Conservation (phyloP, 345 rosid genomes). For the Salix dunnii region DNA sequence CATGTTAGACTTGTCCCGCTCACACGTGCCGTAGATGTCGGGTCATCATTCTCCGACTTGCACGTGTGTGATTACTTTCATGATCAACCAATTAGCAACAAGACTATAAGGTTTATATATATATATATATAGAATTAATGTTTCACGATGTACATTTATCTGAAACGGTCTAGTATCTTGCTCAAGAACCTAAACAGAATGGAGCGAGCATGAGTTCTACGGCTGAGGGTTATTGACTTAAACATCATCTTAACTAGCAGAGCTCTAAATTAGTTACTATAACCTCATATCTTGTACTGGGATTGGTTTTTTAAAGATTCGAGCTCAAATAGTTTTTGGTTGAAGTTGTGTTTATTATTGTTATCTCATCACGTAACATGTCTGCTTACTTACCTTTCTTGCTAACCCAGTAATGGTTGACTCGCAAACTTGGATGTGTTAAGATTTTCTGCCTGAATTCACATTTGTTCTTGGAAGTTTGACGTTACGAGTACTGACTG, state of each 20-base stretch:
- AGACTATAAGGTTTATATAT: no score
- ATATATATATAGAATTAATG: no score
- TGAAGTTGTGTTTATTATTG: neutral
- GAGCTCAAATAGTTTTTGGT: neutral
- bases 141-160: neutral
- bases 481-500: neutral
- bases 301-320: neutral
- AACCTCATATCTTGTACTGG: neutral
- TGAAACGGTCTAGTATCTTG: neutral
- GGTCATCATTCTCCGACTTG: neutral
- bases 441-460: neutral
- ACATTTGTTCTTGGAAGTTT: neutral
- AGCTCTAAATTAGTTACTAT: neutral
- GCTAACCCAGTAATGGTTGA: neutral
- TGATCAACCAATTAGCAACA: no score
- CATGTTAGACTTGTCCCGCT: slow-evolving; percentile 9
- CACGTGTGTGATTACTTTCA: no score
- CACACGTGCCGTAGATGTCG: neutral
- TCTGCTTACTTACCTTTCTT: neutral
- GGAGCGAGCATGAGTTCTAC: neutral
- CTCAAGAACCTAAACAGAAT: neutral
- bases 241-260: neutral
- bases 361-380: neutral
- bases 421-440: neutral
- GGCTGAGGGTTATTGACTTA: neutral